phyloP scores from a whole-genome alignment of 257 asterid species.

The Solanum arcanum region DNA sequence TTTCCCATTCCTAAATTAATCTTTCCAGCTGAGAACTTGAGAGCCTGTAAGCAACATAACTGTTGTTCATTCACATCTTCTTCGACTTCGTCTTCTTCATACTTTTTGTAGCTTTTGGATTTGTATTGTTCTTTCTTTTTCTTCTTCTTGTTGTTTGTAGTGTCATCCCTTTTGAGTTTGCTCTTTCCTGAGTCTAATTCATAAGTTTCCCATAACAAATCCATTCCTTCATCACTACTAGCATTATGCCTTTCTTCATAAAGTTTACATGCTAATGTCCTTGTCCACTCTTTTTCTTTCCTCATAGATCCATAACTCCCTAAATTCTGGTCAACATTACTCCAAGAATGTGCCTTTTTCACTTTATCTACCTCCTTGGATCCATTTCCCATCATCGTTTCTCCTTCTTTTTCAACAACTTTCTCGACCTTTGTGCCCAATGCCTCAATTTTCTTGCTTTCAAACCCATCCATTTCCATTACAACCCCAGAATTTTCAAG shows the following conservation, averaged over 20 bases:
- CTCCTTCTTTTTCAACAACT: constrained; percentile 3
- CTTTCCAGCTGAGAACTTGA: constrained; percentile 72
- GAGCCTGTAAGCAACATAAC: constrained; percentile 69
- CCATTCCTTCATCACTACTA: constrained; percentile 72
- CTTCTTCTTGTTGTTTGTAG: constrained; percentile 12
- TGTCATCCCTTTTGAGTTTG: neutral
- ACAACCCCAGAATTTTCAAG: neutral
- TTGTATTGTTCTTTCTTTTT: neutral
- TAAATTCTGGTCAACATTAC: constrained; percentile 1
- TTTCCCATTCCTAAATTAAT: constrained; percentile 66
- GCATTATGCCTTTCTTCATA: constrained; percentile 58
- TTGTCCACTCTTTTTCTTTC: constrained; percentile 69
- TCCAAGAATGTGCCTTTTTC: constrained; percentile 15
- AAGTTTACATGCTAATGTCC: constrained; percentile 75
- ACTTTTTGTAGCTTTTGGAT: neutral
- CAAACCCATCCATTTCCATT: constrained; percentile 10
- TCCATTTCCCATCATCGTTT: constrained; percentile 12
- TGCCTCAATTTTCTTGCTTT: constrained; percentile 7
- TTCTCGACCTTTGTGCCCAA: constrained; percentile 7
- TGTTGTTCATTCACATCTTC: constrained; percentile 24
- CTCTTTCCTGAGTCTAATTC: constrained; percentile 26
- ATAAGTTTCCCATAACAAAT: constrained; percentile 74
- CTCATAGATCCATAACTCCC: constrained; percentile 60
- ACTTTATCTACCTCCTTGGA: constrained; percentile 20
- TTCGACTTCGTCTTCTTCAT: neutral